Evolutionary conservation across 257 asterid genomes (phyloP).

Genomic region (Phtheirospermum japonicum): DNA sequence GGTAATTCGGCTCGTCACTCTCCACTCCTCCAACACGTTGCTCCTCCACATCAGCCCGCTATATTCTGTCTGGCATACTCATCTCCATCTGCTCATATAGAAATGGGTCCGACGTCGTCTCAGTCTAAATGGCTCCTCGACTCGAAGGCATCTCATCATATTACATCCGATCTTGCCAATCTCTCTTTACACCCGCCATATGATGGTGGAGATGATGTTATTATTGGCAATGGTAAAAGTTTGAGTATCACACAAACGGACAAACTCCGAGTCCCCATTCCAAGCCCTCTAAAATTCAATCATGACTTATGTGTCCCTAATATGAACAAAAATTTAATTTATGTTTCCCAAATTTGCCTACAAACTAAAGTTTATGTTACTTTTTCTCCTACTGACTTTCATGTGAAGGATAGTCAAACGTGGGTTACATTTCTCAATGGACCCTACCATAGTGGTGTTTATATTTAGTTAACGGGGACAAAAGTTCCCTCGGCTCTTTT

Average conservation of each 20-base stretch:
- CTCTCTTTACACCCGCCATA: background rate
- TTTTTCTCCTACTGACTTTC: slow-evolving; percentile 21
- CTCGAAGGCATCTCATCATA: background rate
- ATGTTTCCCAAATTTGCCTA: slow-evolving; percentile 6
- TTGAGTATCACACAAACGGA: background rate
- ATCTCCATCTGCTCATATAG: no score
- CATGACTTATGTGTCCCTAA: slow-evolving; percentile 1
- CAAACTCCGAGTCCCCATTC: background rate
- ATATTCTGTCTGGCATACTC: no score
- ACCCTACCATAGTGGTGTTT: background rate
- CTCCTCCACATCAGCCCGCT: no score
- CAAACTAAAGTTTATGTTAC: background rate
- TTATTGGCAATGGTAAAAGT: background rate
- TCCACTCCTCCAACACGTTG: no score
- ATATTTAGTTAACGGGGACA: no score
- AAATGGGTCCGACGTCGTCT: no score
- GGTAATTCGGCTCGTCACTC: no score
- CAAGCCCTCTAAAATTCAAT: background rate
- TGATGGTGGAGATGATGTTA: background rate
- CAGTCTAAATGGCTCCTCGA: background rate
- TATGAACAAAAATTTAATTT: slow-evolving; percentile 9
- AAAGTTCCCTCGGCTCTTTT: no score
- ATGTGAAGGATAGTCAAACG: slow-evolving; percentile 24
- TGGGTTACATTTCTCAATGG: background rate
- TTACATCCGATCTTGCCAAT: background rate